These are phyloP conservation scores for Mikania micrantha DNA, from an alignment of 129 eudicot genomes.

Conservation along the genomic window DNA sequence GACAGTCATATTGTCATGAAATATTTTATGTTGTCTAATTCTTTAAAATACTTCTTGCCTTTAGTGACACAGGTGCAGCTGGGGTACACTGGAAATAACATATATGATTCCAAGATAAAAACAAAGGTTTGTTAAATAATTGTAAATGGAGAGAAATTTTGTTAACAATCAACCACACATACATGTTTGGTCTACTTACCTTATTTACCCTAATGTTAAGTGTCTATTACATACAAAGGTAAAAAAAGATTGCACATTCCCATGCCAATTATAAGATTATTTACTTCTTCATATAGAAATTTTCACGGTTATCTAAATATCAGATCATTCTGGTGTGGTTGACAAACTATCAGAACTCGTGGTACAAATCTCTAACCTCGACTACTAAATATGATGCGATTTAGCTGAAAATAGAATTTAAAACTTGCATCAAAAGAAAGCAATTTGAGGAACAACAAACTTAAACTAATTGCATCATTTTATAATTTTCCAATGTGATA, in stretches of 20 bases:
- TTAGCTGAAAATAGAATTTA: background rate
- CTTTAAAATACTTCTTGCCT: background rate
- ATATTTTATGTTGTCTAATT: background rate
- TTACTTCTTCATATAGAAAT: background rate
- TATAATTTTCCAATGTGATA: background rate
- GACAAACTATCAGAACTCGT: constrained; percentile 3
- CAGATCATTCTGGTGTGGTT: background rate
- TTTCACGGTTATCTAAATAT: background rate
- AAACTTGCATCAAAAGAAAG: background rate
- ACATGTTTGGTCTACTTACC: background rate
- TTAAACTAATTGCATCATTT: background rate
- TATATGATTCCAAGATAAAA: background rate
- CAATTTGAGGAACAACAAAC: background rate
- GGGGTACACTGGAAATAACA: background rate
- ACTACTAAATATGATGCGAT: background rate
- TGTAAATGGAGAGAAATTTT: background rate
- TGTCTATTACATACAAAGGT: background rate
- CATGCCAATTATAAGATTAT: background rate
- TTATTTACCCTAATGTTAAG: background rate
- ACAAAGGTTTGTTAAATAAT: background rate
- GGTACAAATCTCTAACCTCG: background rate
- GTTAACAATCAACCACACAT: constrained; percentile 8
- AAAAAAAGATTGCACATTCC: background rate
- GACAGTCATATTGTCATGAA: background rate
- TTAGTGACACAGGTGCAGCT: background rate